phyloP scores from a whole-genome alignment of 352 stramenopile species.

The Peronospora farinosa region DNA sequence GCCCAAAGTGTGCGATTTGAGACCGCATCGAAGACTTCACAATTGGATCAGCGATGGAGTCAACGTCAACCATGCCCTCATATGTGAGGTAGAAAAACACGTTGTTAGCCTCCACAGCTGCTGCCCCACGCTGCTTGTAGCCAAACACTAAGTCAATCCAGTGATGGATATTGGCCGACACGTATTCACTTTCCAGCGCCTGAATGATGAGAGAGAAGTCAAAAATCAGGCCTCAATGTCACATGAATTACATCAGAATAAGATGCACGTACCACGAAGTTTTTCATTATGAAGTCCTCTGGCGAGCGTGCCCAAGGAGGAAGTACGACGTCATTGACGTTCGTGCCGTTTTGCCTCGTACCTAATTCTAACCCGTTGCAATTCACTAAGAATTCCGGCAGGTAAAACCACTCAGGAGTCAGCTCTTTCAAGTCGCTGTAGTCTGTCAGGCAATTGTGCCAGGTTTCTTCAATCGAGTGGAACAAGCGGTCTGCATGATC shows the following conservation, averaged over 20 bases:
- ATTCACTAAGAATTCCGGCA: constrained; percentile 94
- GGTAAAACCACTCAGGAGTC: constrained; percentile 97
- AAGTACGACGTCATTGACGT: constrained; percentile 88
- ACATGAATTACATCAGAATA: no score
- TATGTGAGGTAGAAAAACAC: constrained; percentile 99
- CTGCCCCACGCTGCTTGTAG: constrained; percentile 59
- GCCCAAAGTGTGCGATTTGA: constrained; percentile 97
- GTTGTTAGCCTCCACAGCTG: constrained; percentile 92
- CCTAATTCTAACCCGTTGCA: constrained; percentile 93
- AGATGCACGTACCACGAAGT: no score
- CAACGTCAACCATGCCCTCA: constrained; percentile 96
- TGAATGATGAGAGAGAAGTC: constrained; percentile 29
- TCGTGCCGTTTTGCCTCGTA: constrained; percentile 70
- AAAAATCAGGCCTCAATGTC: no score
- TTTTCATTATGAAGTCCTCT: constrained; percentile 86
- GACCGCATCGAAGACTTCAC: constrained; percentile 91
- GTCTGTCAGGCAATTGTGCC: constrained; percentile 76
- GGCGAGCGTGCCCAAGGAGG: constrained; percentile 90
- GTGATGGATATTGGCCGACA: constrained; percentile 78
- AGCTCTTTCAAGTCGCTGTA: constrained; percentile 98
- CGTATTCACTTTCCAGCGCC: constrained; percentile 81
- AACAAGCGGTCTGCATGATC: constrained; percentile 98
- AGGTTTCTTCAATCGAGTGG: constrained; percentile 88
- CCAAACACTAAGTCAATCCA: constrained; percentile 87
- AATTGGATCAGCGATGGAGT: constrained; percentile 91